Evolutionary conservation across 805 yeast genomes (phyloP).

Genomic region (Candida yuanshanica): DNA sequence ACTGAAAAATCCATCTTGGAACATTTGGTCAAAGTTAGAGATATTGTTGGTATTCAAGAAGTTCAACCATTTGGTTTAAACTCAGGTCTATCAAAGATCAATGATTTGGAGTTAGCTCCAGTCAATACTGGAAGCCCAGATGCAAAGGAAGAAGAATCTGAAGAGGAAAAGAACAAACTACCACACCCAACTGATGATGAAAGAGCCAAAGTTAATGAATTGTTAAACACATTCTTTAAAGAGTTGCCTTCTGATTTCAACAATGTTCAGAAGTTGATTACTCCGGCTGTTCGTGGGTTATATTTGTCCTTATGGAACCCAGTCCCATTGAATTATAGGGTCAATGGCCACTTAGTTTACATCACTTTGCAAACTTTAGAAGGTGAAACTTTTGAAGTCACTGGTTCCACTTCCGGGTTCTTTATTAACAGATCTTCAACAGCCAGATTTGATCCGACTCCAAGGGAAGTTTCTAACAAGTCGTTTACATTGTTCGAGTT

Average conservation of each 20-base stretch:
- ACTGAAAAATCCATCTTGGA: slow-evolving; percentile 52
- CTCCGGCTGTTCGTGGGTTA: slow-evolving; percentile 49
- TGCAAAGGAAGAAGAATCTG: slow-evolving; percentile 11
- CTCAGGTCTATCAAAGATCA: slow-evolving; percentile 47
- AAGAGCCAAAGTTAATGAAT: slow-evolving; percentile 13
- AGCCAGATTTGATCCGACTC: slow-evolving; percentile 63
- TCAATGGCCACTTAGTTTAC: slow-evolving; percentile 79
- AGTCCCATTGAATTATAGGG: slow-evolving; percentile 55
- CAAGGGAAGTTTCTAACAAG: slow-evolving; percentile 25
- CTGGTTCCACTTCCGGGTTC: slow-evolving; percentile 77
- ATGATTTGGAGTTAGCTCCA: slow-evolving; percentile 33
- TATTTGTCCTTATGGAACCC: slow-evolving; percentile 83
- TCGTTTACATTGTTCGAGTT: slow-evolving; percentile 52
- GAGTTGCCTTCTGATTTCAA: slow-evolving; percentile 20
- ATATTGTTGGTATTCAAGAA: slow-evolving; percentile 48
- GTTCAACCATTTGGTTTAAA: slow-evolving; percentile 34
- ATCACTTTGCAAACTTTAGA: slow-evolving; percentile 73
- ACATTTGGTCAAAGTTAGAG: slow-evolving; percentile 62
- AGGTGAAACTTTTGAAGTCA: slow-evolving; percentile 70
- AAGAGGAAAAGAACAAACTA: slow-evolving; percentile 3
- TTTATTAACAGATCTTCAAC: slow-evolving; percentile 66
- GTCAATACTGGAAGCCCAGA: slow-evolving; percentile 10
- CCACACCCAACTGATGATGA: slow-evolving; percentile 25
- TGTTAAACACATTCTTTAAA: slow-evolving; percentile 15
- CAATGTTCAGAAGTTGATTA: slow-evolving; percentile 13